Base-by-base conservation (phyloP, 495 filamentous ascomycete genomes). In the Clohesyomyces aquaticus region DNA sequence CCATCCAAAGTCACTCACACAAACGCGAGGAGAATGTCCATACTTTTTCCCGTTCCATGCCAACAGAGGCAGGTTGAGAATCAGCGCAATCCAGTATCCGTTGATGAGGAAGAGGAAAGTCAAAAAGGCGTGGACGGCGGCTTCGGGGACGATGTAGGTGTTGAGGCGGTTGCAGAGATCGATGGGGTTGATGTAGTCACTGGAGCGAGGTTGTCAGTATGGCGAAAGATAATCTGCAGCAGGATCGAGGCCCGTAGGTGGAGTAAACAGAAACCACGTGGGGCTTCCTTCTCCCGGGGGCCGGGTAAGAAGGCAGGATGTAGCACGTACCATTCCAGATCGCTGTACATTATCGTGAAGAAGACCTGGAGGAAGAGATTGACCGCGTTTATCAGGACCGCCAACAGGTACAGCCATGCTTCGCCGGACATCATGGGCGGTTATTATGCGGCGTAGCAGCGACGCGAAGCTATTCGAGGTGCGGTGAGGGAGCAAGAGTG, bases 331-430 rank as follows among this genome's bases (percentile, higher is more conserved):
- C 93, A 97, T 86, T 97, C 93, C 65, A 97, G 78, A 84, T 97
- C 93, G 77, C 90, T 95, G 79, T 97, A 99, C 95, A 99, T 99
- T 70, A 99, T 99, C 42, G 95, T 99, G 83, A 99, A 99, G 83
- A 99, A 99, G 59, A 99, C 95, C 79, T 99, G 95, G 52, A 99
- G 85, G 78, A 99, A 99, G 68, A 99, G 85, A 84, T 99, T 99
- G 86, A 98, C 94, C 80, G 95, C 95, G 83, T 99, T 99, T 81
- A 99, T 94, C 75, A 99, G 85, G 78, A 99, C 95, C 78, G 94
- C 88, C 77, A 99, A 83, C 70, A 99, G 88, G 82, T 96, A 99
- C 75, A 99, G 84, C 95, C 93, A 98, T 79, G 93, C 94, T 86
- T 98, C 93, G 74, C 93, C 93, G 70, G 93, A 97, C 93, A 98